Evolutionary conservation across 208 protist species (phyloP).

Genomic region (Acanthamoeba royreba): DNA sequence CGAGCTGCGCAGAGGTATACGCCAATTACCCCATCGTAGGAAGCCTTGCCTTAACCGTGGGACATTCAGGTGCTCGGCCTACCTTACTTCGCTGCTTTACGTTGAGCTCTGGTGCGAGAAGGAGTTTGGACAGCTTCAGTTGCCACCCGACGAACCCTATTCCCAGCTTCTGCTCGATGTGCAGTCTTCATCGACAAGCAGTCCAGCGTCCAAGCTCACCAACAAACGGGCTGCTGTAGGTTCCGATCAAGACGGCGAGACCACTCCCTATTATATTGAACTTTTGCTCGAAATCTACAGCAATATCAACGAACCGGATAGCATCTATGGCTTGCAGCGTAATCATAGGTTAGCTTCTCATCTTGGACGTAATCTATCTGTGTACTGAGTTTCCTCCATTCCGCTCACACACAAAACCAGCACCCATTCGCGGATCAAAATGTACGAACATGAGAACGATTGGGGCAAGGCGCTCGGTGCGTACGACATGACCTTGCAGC

Average conservation of each 20-base stretch:
- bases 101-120: constrained; percentile 43
- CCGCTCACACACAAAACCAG: not conserved
- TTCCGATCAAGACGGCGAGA: not conserved
- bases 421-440: constrained; percentile 29
- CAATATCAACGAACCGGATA: constrained; percentile 56
- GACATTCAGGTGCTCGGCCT: not conserved
- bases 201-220: too few relatives aligned
- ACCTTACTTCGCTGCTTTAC: constrained; percentile 32
- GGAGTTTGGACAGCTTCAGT: not conserved
- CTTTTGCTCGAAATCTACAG: constrained; percentile 51
- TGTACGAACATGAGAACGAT: constrained; percentile 48
- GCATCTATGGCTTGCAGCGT: constrained; percentile 47
- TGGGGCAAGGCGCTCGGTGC: constrained; percentile 43
- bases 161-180: too few relatives aligned
- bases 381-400: not conserved
- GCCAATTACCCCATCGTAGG: not conserved
- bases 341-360: constrained; percentile 22
- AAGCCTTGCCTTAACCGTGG: not conserved
- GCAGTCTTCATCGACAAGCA: too few relatives aligned
- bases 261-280: not conserved
- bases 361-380: not conserved
- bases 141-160: not conserved
- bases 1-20: constrained; percentile 13
- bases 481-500: constrained; percentile 47
- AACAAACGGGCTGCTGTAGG: not conserved